A percentile compares a stretch with the other conserved stretches of the same genome.
Evolutionary conservation across 805 yeast species (phyloP).

Genomic region (Starmerella potacharoeniae): DNA sequence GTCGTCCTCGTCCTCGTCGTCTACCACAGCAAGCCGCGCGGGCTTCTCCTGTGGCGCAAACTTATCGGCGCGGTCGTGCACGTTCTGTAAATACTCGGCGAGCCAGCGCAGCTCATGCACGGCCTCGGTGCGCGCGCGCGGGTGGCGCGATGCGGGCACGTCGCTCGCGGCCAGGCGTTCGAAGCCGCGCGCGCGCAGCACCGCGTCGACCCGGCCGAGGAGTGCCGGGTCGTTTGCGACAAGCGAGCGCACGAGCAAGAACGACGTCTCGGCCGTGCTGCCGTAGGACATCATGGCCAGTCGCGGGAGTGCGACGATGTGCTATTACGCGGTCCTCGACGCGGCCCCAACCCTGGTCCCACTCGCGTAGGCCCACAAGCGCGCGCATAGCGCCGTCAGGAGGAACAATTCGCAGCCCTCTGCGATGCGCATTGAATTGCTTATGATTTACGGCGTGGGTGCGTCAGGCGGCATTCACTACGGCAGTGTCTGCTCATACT

Average conservation of each 20-base stretch:
- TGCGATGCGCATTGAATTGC: too few species aligned
- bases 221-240: neutral
- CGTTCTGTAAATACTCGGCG: conserved; percentile 2
- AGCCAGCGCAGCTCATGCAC: conserved; percentile 13
- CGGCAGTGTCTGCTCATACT: too few species aligned
- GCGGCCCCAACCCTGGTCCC: too few species aligned
- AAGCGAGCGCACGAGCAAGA: conserved; percentile 10
- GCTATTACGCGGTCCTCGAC: neutral
- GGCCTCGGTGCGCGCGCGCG: conserved; percentile 8
- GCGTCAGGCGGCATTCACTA: too few species aligned
- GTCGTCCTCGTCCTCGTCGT: neutral
- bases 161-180: neutral
- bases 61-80: conserved; percentile 3
- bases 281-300: conserved; percentile 14
- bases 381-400: too few species aligned
- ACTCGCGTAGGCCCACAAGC: too few species aligned
- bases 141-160: neutral
- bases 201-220: conserved; percentile 6
- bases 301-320: neutral
- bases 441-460: too few species aligned
- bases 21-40: neutral
- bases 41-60: neutral
- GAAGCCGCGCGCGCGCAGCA: neutral
- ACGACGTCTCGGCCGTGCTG: conserved; percentile 7
- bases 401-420: too few species aligned